Conservation (phyloP, 192 early-diverging fungal genomes). For the Dimargaris verticillata region DNA sequence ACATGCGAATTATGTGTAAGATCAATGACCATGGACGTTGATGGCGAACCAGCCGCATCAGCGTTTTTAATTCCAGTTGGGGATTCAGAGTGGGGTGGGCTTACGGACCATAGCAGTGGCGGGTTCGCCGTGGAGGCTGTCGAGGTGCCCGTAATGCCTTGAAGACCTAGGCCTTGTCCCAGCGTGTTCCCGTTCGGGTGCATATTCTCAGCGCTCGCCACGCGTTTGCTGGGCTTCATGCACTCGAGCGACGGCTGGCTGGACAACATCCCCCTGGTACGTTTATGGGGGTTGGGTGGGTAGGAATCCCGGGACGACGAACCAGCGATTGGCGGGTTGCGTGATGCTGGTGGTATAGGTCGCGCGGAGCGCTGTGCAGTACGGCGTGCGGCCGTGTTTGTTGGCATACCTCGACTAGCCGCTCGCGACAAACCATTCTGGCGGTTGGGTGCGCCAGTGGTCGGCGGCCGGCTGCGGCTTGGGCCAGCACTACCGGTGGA, state of each 20-base stretch:
- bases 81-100: background rate
- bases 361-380: background rate
- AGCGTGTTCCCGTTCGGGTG: too few species aligned
- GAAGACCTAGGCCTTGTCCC: too few species aligned
- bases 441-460: background rate
- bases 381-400: background rate
- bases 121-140: too few species aligned
- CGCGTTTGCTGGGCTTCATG: slow-evolving; percentile 7
- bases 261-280: background rate
- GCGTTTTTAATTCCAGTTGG: background rate
- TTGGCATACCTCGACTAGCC: background rate
- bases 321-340: background rate
- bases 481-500: too few species aligned
- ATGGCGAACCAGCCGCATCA: background rate
- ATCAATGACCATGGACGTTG: background rate
- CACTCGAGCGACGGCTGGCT: slow-evolving; percentile 7
- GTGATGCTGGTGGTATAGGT: background rate
- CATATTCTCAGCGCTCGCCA: background rate
- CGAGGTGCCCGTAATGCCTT: too few species aligned
- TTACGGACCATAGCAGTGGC: background rate
- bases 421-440: background rate
- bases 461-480: background rate
- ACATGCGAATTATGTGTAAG: background rate
- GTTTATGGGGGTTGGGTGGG: background rate
- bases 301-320: background rate